These are phyloP conservation scores for Agaricus bisporus DNA, from an alignment of 768 basidiomycete species.

Conservation along the genomic window DNA sequence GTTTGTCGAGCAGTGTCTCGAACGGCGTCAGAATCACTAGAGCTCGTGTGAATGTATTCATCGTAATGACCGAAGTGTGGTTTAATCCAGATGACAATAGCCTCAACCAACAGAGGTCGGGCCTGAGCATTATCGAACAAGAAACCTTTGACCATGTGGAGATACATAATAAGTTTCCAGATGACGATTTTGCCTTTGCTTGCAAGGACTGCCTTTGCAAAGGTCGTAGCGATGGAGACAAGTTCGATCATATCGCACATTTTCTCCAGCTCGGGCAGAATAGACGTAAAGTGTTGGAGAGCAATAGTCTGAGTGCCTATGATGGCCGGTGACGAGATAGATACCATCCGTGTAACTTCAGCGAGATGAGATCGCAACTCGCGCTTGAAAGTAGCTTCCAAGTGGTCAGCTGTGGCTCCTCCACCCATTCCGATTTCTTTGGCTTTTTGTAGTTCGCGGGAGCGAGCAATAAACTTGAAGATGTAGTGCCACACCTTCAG, in stretches of 20 bases:
- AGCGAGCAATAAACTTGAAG: conserved; percentile 90
- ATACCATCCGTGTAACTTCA: conserved; percentile 89
- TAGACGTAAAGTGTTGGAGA: conserved; percentile 87
- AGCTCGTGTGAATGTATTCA: conserved; percentile 59
- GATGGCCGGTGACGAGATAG: conserved; percentile 66
- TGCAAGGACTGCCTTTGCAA: conserved; percentile 75
- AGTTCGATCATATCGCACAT: conserved; percentile 80
- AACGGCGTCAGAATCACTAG: conserved; percentile 59
- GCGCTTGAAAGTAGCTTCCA: conserved; percentile 79
- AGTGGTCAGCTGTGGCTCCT: conserved; percentile 78
- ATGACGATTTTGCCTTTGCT: conserved; percentile 85
- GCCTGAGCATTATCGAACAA: conserved; percentile 80
- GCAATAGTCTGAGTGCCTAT: conserved; percentile 96
- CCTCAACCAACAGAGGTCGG: conserved; percentile 76
- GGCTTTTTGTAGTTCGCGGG: conserved; percentile 79
- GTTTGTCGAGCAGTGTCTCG: conserved; percentile 72
- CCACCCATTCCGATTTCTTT: conserved; percentile 76
- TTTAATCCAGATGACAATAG: conserved; percentile 90
- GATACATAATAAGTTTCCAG: conserved; percentile 91
- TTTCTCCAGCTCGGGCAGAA: conserved; percentile 81
- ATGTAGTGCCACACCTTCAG: conserved; percentile 97
- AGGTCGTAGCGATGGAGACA: conserved; percentile 79
- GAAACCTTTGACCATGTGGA: conserved; percentile 86
- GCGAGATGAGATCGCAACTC: conserved; percentile 73
- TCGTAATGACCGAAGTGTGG: conserved; percentile 92